Evolutionary conservation across 345 rosid genomes (phyloP).

Genomic region (Tarenaya hassleriana): DNA sequence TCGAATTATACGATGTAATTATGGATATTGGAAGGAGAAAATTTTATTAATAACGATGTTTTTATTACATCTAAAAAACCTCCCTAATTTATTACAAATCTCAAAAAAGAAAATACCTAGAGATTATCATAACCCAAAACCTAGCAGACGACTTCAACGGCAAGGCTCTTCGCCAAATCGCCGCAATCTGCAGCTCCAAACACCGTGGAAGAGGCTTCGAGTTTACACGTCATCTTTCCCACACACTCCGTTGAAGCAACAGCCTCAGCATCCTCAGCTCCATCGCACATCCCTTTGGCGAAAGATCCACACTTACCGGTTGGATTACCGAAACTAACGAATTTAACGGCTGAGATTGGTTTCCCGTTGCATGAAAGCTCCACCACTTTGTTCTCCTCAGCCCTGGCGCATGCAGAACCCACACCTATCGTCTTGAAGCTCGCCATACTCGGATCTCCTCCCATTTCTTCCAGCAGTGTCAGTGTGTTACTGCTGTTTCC

Average conservation of each 20-base stretch:
- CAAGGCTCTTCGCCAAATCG: constrained; percentile 19
- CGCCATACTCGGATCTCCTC: constrained; percentile 38
- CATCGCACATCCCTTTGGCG: constrained; percentile 22
- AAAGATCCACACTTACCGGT: constrained; percentile 39
- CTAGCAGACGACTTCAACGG: constrained; percentile 27
- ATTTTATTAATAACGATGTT: too few species aligned
- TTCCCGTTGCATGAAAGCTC: constrained; percentile 43
- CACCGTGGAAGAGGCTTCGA: constrained; percentile 25
- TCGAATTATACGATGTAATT: too few species aligned
- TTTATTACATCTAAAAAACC: too few species aligned
- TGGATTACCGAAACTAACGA: constrained; percentile 53
- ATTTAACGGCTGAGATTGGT: constrained; percentile 32
- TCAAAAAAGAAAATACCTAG: too few species aligned
- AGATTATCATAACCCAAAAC: background rate
- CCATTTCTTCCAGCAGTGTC: constrained; percentile 52
- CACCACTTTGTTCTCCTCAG: constrained; percentile 30
- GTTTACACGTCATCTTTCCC: constrained; percentile 26
- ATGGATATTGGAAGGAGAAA: too few species aligned
- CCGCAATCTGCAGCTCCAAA: constrained; percentile 28
- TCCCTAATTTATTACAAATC: too few species aligned
- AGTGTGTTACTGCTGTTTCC: constrained; percentile 29
- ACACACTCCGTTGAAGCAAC: constrained; percentile 23
- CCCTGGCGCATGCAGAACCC: constrained; percentile 40
- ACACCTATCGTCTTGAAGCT: constrained; percentile 39
- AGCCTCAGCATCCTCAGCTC: constrained; percentile 23